Percentiles rank a stretch among this genome's conserved stretches.
Conservation (phyloP, 73 alveolate species). For the Uronychia binucleata region DNA sequence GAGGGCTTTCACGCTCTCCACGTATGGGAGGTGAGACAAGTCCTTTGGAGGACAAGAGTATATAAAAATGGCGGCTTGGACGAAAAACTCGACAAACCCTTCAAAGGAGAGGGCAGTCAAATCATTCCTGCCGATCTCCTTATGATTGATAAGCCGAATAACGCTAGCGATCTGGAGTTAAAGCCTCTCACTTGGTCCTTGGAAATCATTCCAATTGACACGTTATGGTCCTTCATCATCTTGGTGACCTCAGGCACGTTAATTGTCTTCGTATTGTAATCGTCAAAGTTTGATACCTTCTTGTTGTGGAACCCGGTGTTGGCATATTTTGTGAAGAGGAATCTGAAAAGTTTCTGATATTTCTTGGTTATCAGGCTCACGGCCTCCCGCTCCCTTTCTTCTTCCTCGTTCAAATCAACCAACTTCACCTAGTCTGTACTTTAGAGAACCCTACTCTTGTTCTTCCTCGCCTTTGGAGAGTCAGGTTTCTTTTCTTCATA, state of each 20-base stretch:
- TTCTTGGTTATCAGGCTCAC: slow-evolving; percentile 43
- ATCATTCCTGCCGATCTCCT: slow-evolving; percentile 21
- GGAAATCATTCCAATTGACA: slow-evolving; percentile 26
- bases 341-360: slow-evolving; percentile 65
- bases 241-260: slow-evolving; percentile 46
- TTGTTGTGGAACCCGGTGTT: slow-evolving; percentile 51
- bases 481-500: slow-evolving; percentile 8
- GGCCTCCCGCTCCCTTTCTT: slow-evolving; percentile 60
- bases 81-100: slow-evolving; percentile 38
- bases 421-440: slow-evolving; percentile 16
- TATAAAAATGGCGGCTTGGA: slow-evolving; percentile 25
- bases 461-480: not conserved
- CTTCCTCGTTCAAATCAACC: slow-evolving; percentile 60
- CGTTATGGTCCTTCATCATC: slow-evolving; percentile 70
- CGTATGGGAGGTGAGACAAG: slow-evolving; percentile 23
- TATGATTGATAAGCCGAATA: slow-evolving; percentile 38
- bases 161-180: slow-evolving; percentile 18
- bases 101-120: slow-evolving; percentile 52
- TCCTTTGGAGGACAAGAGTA: slow-evolving; percentile 30
- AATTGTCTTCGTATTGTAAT: slow-evolving; percentile 5
- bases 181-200: slow-evolving; percentile 20
- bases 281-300: slow-evolving; percentile 25
- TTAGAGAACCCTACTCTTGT: not conserved
- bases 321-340: slow-evolving; percentile 70
- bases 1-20: slow-evolving; percentile 25